Evolutionary conservation across 257 asterid genomes (phyloP).

Genomic region (Vinca minor): DNA sequence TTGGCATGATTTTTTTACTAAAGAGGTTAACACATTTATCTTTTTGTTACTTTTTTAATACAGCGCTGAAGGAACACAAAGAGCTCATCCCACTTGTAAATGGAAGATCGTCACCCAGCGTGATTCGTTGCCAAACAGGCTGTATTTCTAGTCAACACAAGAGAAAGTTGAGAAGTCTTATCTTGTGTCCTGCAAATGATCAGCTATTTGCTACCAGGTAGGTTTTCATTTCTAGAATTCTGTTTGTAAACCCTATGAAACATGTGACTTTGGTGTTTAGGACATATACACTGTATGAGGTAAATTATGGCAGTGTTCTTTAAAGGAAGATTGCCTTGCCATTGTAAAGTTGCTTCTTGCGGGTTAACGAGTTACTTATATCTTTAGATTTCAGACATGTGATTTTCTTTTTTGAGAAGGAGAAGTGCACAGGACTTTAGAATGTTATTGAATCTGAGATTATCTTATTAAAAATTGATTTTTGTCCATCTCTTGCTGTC

Average conservation of each 20-base stretch:
- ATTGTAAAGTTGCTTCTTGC: not conserved
- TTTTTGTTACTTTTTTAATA: slow-evolving; percentile 11
- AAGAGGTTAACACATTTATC: slow-evolving; percentile 1
- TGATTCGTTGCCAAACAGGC: slow-evolving; percentile 30
- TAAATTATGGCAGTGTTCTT: not conserved
- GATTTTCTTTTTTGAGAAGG: not conserved
- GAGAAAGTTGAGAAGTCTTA: slow-evolving; percentile 48
- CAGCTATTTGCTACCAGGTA: slow-evolving; percentile 48
- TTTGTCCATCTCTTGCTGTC: not conserved
- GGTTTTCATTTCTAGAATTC: slow-evolving; percentile 5
- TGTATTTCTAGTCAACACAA: slow-evolving; percentile 41
- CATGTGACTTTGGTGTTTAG: not conserved
- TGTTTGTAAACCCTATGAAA: slow-evolving; percentile 1
- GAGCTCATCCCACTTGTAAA: slow-evolving; percentile 28
- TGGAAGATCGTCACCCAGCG: slow-evolving; percentile 23
- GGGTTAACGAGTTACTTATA: not conserved
- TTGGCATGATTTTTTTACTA: not conserved
- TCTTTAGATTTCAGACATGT: not conserved
- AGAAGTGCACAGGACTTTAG: too few relatives aligned
- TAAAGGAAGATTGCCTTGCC: not conserved
- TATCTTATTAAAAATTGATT: too few relatives aligned
- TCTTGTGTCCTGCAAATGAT: slow-evolving; percentile 37
- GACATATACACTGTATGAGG: not conserved
- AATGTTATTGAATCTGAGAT: not conserved
- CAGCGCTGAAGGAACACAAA: slow-evolving; percentile 40